Percentiles rank a stretch among this genome's conserved stretches.
Evolutionary conservation across 441 rosid species (phyloP).

Genomic region (Jatropha multifida): DNA sequence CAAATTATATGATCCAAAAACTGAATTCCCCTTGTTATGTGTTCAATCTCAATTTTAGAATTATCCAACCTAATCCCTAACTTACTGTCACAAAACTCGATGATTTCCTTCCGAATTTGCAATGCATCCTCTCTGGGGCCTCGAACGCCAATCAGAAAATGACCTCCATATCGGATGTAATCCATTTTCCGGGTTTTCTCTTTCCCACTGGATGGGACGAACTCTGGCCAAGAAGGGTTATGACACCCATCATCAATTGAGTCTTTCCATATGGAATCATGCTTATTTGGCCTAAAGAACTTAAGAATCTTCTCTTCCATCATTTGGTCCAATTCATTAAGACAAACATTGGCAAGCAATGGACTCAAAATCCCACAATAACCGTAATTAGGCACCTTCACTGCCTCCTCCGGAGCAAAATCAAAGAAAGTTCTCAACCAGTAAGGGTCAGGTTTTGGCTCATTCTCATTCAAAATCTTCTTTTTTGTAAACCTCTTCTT

Average conservation of each 20-base stretch:
- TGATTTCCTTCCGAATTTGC: conserved; percentile 54
- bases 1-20: conserved; percentile 93
- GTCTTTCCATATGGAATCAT: conserved; percentile 88
- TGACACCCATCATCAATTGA: conserved; percentile 86
- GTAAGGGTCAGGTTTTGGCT: conserved; percentile 95
- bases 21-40: conserved; percentile 82
- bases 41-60: conserved; percentile 82
- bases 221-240: conserved; percentile 98
- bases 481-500: conserved; percentile 63
- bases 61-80: conserved; percentile 69
- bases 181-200: conserved; percentile 96
- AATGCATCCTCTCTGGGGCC: conserved; percentile 95
- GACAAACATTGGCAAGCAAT: conserved; percentile 80
- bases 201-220: conserved; percentile 87
- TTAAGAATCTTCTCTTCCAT: conserved; percentile 70
- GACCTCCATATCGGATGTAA: conserved; percentile 82
- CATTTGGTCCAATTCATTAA: conserved; percentile 76
- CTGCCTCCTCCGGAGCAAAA: conserved; percentile 92
- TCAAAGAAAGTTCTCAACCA: conserved; percentile 88
- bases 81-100: conserved; percentile 66
- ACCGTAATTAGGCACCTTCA: conserved; percentile 79
- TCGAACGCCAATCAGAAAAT: conserved; percentile 88
- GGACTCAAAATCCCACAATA: conserved; percentile 89
- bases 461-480: conserved; percentile 74
- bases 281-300: conserved; percentile 75